These are phyloP conservation scores for Medakamo hakoo DNA, from an alignment of 139 green algal genomes.

Conservation along the genomic window DNA sequence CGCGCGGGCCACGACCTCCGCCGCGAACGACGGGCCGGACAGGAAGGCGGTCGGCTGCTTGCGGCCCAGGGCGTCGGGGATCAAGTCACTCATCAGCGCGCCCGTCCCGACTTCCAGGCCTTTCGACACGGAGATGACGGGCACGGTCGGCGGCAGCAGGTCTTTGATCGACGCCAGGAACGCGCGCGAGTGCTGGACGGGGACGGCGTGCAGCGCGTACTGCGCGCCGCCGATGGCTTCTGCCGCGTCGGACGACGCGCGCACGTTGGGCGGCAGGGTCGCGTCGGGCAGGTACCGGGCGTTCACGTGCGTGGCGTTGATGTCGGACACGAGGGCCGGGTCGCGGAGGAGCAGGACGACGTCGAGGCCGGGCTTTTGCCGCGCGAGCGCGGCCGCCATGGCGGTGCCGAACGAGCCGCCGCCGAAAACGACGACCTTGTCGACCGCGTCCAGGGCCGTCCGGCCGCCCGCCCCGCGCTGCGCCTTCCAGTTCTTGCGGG, in stretches of 20 bases:
- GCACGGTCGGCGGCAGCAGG: conserved; percentile 54
- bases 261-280: conserved; percentile 69
- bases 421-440: conserved; percentile 87
- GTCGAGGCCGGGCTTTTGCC: conserved; percentile 61
- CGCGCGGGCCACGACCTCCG: conserved; percentile 66
- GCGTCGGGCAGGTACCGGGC: conserved; percentile 60
- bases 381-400: conserved; percentile 68
- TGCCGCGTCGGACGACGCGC: conserved; percentile 44
- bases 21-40: conserved; percentile 85
- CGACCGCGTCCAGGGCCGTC: background rate
- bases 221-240: conserved; percentile 63
- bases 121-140: conserved; percentile 90
- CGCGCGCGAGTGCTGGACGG: conserved; percentile 69
- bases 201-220: conserved; percentile 83
- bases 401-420: conserved; percentile 93
- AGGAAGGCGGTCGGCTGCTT: conserved; percentile 77
- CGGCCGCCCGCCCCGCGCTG: background rate
- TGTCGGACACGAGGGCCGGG: conserved; percentile 52
- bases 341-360: conserved; percentile 71
- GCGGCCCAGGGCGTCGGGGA: conserved; percentile 61
- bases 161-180: conserved; percentile 66
- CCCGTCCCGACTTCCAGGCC: conserved; percentile 66
- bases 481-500: conserved; percentile 26
- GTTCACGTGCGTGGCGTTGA: conserved; percentile 82
- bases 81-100: conserved; percentile 84